Evolutionary conservation across 768 basidiomycete species (phyloP).

Genomic region (Suillus fuscotomentosus): DNA sequence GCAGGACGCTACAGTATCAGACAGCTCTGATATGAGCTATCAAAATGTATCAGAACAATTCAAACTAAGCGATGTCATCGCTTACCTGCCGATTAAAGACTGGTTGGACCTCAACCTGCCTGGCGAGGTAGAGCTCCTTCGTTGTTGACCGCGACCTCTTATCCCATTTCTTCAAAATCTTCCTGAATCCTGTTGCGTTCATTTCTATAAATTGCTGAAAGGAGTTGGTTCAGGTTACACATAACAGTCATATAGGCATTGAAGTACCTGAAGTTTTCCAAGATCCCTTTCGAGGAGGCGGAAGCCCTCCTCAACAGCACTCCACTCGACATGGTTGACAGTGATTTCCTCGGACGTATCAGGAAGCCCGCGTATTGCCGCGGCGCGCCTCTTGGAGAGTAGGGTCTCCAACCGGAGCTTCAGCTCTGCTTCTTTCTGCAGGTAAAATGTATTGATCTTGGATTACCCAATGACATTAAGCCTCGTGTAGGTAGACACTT

Average conservation of each 20-base stretch:
- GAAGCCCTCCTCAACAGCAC: conserved; percentile 95
- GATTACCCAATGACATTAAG: conserved; percentile 7
- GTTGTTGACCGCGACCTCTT: conserved; percentile 92
- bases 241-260: conserved; percentile 8
- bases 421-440: conserved; percentile 95
- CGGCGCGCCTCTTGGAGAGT: conserved; percentile 88
- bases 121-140: conserved; percentile 93
- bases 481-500: conserved; percentile 6
- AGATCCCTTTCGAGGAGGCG: conserved; percentile 91
- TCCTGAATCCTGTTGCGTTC: conserved; percentile 94
- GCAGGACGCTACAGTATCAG: conserved; percentile 87
- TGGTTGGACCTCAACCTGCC: conserved; percentile 98
- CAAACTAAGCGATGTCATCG: conserved; percentile 7
- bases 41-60: conserved; percentile 14
- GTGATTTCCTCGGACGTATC: conserved; percentile 60
- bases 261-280: conserved; percentile 83
- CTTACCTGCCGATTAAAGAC: conserved; percentile 92
- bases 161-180: conserved; percentile 98
- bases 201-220: conserved; percentile 93
- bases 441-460: conserved; percentile 97
- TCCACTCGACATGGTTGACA: conserved; percentile 81
- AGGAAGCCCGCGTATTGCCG: conserved; percentile 70
- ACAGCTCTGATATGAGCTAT: conserved; percentile 91
- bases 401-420: conserved; percentile 90
- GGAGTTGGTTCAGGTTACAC: conserved; percentile 19